Percentiles rank a stretch among this genome's conserved stretches.
These are phyloP conservation scores for Fraxinus angustifolia DNA, from an alignment of 305 asterid species.

Conservation along the genomic window DNA sequence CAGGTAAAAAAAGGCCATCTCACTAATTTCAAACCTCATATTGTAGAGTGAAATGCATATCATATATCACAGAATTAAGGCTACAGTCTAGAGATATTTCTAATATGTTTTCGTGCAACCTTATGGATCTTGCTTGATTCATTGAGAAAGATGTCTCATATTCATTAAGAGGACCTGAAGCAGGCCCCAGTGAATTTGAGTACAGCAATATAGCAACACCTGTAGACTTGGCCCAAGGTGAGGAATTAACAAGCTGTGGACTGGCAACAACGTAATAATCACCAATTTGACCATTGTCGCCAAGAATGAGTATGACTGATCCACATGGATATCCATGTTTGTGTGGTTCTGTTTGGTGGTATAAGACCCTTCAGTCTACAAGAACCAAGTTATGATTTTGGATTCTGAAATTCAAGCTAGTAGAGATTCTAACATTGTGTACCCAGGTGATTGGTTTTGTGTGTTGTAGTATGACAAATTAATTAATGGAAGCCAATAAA, in stretches of 20 bases:
- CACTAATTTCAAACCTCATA: too few relatives aligned
- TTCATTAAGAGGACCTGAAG: constrained; percentile 87
- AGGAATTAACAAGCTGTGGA: constrained; percentile 62
- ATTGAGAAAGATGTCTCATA: constrained; percentile 74
- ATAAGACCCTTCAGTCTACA: constrained; percentile 89
- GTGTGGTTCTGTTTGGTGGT: constrained; percentile 82
- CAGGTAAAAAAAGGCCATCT: too few relatives aligned
- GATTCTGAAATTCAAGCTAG: constrained; percentile 88
- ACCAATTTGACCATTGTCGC: constrained; percentile 67
- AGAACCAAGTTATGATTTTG: constrained; percentile 81
- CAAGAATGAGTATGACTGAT: constrained; percentile 84
- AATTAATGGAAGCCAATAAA: background rate
- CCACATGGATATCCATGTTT: constrained; percentile 88
- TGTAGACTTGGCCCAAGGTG: constrained; percentile 45
- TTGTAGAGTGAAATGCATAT: constrained; percentile 10
- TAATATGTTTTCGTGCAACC: constrained; percentile 46
- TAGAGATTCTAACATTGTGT: constrained; percentile 78
- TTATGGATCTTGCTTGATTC: constrained; percentile 90
- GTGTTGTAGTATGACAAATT: constrained; percentile 40
- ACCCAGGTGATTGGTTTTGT: constrained; percentile 78
- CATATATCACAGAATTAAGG: too few relatives aligned
- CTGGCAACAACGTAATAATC: constrained; percentile 85
- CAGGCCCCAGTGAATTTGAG: constrained; percentile 47
- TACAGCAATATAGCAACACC: constrained; percentile 70
- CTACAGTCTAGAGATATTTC: constrained; percentile 24